A percentile compares a stretch with the other conserved stretches of the same genome.
Conservation (phyloP, 306 rosid genomes). For the Hippophae gyantsensis region DNA sequence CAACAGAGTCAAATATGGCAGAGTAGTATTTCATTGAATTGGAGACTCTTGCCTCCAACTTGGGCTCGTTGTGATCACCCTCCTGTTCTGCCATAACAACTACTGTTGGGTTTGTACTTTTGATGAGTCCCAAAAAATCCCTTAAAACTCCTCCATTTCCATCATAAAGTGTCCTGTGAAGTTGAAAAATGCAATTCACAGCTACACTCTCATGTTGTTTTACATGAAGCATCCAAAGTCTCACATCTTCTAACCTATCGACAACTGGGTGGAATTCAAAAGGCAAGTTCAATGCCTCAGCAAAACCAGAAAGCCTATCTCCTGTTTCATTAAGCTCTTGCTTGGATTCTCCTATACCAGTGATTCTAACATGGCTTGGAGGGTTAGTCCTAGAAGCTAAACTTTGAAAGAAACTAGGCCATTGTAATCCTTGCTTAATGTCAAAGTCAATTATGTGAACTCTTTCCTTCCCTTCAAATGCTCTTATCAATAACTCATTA, state of each 20-base stretch:
- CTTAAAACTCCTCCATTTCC: conserved; percentile 56
- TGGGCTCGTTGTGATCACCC: conserved; percentile 59
- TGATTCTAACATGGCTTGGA: conserved; percentile 83
- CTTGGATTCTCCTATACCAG: conserved; percentile 86
- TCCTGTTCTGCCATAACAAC: conserved; percentile 78
- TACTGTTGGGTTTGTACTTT: conserved; percentile 65
- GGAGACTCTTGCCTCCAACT: conserved; percentile 57
- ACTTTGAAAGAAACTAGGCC: conserved; percentile 96
- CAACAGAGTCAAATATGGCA: conserved; percentile 65
- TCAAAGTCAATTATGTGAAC: conserved; percentile 95
- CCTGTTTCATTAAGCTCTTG: conserved; percentile 91
- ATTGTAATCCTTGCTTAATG: conserved; percentile 86
- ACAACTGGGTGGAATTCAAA: conserved; percentile 93
- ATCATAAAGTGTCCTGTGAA: conserved; percentile 74
- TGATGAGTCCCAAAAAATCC: conserved; percentile 71
- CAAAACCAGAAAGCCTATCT: conserved; percentile 78
- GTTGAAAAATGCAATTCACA: conserved; percentile 71
- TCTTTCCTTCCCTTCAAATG: conserved; percentile 93
- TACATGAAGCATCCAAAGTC: conserved; percentile 99
- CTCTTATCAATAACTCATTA: conserved; percentile 75
- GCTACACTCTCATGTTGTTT: conserved; percentile 85
- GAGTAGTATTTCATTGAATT: conserved; percentile 61
- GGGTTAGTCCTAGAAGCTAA: conserved; percentile 69
- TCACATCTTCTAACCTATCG: conserved; percentile 90
- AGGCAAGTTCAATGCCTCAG: conserved; percentile 68